Evolutionary conservation across 441 rosid species (phyloP), one percentile per base, ranked within the genome.

Genomic region (Breynia disticha): DNA sequence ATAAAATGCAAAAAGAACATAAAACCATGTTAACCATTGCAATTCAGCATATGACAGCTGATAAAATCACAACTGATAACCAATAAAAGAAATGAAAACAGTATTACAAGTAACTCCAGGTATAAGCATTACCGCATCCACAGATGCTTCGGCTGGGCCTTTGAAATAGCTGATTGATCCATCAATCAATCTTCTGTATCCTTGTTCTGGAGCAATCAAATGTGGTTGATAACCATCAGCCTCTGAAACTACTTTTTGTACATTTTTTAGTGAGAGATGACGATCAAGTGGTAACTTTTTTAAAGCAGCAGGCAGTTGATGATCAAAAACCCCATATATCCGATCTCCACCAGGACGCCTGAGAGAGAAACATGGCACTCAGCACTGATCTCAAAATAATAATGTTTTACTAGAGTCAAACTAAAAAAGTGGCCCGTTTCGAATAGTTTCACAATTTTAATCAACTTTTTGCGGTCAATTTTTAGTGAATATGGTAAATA

Each of bases 201-300:
- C 99, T 79, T 94, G 99, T 59, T 89, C 99, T 55, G 97, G 97
- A 69, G 99, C 99, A 66, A 93, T 87, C 73, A 93, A 73, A 79
- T 93, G 99, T 61, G 99, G 97, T 75, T 94, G 99, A 76, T 94
- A 94, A 69, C 99, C 99, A 77, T 94, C 97, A 55, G 99, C 99
- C 73, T 94, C 83, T 53, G 96, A 87, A 54, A 89, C 97, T 59
- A 89, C 90, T 72, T 79, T 94, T 68, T 85, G 89, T 56, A 94
- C 99, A 83, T 87, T 94, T 79, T 82, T 87, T 52, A 78, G 56
- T 35, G 96, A 87, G 63, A 94, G 89, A 71, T 94, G 96, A 22
- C 89, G 84, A 59, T 94, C 97, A 67, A 89, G 82, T 3, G 97
- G 99, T 47, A 94, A 93, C 71, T 85, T 94, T 74, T 89, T 94